Evolutionary conservation across 2,329 filamentous ascomycete genomes (phyloP).

Genomic region (Phoma sp.): DNA sequence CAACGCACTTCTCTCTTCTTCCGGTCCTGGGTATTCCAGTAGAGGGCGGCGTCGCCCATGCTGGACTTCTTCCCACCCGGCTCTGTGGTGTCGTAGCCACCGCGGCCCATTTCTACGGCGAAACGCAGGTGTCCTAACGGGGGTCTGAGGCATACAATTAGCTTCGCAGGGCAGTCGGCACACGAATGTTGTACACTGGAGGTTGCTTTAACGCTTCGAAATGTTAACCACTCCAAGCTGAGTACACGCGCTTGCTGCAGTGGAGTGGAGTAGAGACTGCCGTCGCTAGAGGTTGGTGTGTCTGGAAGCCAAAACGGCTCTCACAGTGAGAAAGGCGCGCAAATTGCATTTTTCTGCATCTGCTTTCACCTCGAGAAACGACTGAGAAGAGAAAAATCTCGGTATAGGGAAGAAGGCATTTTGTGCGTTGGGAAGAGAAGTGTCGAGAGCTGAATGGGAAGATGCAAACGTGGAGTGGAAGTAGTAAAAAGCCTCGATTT

Average conservation of each 20-base stretch:
- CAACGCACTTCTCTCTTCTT: slow-evolving; percentile 10
- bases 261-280: not conserved
- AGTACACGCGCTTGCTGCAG: not conserved
- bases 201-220: no score
- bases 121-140: not conserved
- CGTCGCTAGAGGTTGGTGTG: not conserved
- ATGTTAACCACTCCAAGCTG: not conserved
- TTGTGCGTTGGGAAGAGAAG: not conserved
- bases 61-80: slow-evolving; percentile 4
- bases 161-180: not conserved
- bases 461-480: not conserved
- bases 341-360: not conserved
- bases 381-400: no score
- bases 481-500: not conserved
- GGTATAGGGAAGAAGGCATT: not conserved
- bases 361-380: not conserved
- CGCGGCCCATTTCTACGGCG: slow-evolving; percentile 23
- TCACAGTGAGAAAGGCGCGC: not conserved
- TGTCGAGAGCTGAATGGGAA: not conserved
- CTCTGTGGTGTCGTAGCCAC: slow-evolving; percentile 26
- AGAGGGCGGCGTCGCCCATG: slow-evolving; percentile 4
- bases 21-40: not conserved
- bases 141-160: not conserved
- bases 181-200: not conserved
- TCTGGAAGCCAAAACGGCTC: not conserved